A percentile compares a stretch with the other conserved stretches of the same genome.
These are phyloP conservation scores for Cyberlindnera galapagoensis DNA, from an alignment of 805 yeast genomes.

Conservation along the genomic window DNA sequence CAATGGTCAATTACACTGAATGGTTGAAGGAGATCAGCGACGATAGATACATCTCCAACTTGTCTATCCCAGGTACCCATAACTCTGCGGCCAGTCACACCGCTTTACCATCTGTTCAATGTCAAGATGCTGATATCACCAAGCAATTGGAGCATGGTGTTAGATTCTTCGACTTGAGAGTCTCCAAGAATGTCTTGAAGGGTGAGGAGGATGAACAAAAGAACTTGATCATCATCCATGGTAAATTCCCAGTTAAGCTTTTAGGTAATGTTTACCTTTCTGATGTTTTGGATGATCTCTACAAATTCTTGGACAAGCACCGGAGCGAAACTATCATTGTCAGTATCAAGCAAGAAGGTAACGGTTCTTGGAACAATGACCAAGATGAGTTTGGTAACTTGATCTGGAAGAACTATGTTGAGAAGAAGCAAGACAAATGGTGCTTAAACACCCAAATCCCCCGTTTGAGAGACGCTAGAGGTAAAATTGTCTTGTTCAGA, in stretches of 20 bases:
- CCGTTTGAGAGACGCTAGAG: conserved; percentile 53
- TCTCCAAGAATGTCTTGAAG: conserved; percentile 50
- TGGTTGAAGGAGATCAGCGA: conserved; percentile 56
- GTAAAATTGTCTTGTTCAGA: conserved; percentile 60
- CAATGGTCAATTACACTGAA: conserved; percentile 20
- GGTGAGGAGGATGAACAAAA: conserved; percentile 38
- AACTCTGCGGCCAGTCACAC: conserved; percentile 68
- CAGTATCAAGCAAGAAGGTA: conserved; percentile 70
- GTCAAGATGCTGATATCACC: conserved; percentile 56
- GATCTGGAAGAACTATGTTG: conserved; percentile 52
- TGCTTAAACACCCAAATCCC: conserved; percentile 53
- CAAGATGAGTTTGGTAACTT: conserved; percentile 59
- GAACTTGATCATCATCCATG: conserved; percentile 64
- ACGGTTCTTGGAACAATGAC: conserved; percentile 55
- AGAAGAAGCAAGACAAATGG: conserved; percentile 48
- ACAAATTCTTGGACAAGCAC: conserved; percentile 46
- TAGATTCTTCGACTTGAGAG: conserved; percentile 65
- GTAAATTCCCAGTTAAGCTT: conserved; percentile 66
- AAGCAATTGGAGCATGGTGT: conserved; percentile 68
- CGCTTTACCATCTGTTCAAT: conserved; percentile 70
- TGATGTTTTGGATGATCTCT: conserved; percentile 51
- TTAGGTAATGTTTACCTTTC: conserved; percentile 48
- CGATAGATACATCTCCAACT: conserved; percentile 40
- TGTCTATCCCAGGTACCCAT: conserved; percentile 82
- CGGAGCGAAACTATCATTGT: conserved; percentile 56